phyloP scores from a whole-genome alignment of 2,329 filamentous ascomycete species.

The Beauveria sp. region DNA sequence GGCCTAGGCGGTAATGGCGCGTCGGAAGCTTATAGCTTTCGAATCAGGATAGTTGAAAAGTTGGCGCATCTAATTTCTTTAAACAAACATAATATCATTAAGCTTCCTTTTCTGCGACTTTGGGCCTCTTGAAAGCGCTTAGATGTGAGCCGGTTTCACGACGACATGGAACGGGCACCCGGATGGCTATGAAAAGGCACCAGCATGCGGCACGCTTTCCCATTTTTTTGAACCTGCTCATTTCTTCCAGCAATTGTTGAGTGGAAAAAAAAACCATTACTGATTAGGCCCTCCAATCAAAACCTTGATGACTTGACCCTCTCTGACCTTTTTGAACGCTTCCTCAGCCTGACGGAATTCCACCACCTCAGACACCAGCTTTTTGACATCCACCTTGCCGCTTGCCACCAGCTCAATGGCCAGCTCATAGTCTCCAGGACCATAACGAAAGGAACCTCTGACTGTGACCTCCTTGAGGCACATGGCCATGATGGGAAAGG shows the following conservation, averaged over 20 bases:
- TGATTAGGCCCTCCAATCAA: conserved; percentile 60
- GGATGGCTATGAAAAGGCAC: not conserved
- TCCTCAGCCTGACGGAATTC: conserved; percentile 75
- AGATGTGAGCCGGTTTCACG: too few relatives aligned
- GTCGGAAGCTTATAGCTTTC: too few relatives aligned
- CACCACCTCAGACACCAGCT: conserved; percentile 70
- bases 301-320: conserved; percentile 69
- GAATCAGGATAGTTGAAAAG: too few relatives aligned
- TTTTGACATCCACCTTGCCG: conserved; percentile 73
- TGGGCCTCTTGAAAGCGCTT: too few relatives aligned
- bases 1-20: too few relatives aligned
- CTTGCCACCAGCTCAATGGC: conserved; percentile 69
- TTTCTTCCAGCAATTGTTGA: not conserved
- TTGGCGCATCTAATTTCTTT: too few relatives aligned
- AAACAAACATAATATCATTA: too few relatives aligned
- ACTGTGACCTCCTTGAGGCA: conserved; percentile 84
- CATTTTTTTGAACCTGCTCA: not conserved
- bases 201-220: not conserved
- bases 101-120: too few relatives aligned
- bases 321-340: conserved; percentile 81
- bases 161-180: not conserved
- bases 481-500: conserved; percentile 83
- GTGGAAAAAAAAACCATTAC: conserved; percentile 16
- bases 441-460: conserved; percentile 85
- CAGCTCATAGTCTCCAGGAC: conserved; percentile 77